A percentile compares a stretch with the other conserved stretches of the same genome.
These are phyloP conservation scores for Cenchrus purpureus DNA, from an alignment of 176 grass and related monocot genomes.

Conservation along the genomic window DNA sequence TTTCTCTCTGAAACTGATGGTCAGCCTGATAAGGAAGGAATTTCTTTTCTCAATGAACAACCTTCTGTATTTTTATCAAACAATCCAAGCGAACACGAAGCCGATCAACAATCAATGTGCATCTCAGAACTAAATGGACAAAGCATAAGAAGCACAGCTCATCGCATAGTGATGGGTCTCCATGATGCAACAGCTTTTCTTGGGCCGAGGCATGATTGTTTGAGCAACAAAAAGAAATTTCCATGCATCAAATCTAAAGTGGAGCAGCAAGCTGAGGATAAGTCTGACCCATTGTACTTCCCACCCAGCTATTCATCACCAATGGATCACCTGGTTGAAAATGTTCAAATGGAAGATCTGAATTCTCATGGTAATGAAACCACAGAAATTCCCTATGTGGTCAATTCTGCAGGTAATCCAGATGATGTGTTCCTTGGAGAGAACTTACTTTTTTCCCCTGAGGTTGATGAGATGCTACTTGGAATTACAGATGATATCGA, in stretches of 20 bases:
- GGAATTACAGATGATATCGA: conserved; percentile 39
- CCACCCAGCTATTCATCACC: conserved; percentile 31
- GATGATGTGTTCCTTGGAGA: conserved; percentile 40
- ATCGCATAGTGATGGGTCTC: conserved; percentile 49
- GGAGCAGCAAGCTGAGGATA: conserved; percentile 23
- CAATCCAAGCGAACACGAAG: neutral
- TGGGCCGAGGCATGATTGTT: conserved; percentile 24
- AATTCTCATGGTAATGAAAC: conserved; percentile 37
- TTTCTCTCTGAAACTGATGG: conserved; percentile 33
- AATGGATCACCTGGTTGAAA: conserved; percentile 28
- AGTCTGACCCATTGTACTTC: conserved; percentile 36
- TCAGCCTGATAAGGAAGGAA: conserved; percentile 26
- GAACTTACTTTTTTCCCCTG: conserved; percentile 28
- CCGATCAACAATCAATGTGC: neutral
- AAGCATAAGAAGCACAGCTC: conserved; percentile 50
- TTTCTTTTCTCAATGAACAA: conserved; percentile 23
- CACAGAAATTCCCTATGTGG: neutral
- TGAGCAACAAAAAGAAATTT: conserved; percentile 29
- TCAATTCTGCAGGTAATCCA: conserved; percentile 16
- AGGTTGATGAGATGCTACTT: conserved; percentile 49
- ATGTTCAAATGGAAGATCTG: conserved; percentile 30
- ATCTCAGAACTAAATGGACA: conserved; percentile 37
- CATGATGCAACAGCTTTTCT: conserved; percentile 37
- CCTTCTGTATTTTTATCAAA: conserved; percentile 34
- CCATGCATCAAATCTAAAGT: conserved; percentile 32